Evolutionary conservation across 164 flowering plant species (phyloP), one percentile per base, ranked within the genome.

Genomic region (Magnolia officinalis): DNA sequence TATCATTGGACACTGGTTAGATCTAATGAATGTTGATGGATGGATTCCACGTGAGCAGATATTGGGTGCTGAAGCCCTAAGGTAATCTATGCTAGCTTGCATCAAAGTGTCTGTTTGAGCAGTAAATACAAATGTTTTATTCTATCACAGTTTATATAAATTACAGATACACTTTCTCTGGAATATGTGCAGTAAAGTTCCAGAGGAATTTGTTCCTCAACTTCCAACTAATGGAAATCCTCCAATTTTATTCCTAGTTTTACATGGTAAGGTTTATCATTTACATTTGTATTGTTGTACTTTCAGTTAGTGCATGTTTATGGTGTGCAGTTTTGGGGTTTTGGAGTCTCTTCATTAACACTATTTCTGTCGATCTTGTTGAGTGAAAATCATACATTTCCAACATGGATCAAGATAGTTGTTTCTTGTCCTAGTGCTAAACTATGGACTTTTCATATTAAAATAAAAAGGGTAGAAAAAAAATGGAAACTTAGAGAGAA

Each of bases 1-100:
- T 84, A 92, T 96, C 50, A 75, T 96, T 78, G 98, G 97, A 14
- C 99, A 94, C 79, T 96, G 98, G 99, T 85, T 96, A 80, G 98
- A 96, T 86, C 82, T 96, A 75, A 89, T 96, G 91, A 96, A 94
- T 78, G 75, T 87, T 83, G 98, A 96, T 82, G 99, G 99, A 67
- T 96, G 98, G 99, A 96, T 96, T 81, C 99, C 98, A 16, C 95
- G 98, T 61, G 98, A 96, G 76, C 98, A 91, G 83, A 94, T 96
- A 75, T 86, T 96, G 84, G 99, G 98, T 77, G 94, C 97, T 76
- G 98, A 96, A 89, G 99, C 98, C 80, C 79, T 90, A 67, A 93
- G 98, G 99, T 94, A 69, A 78, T 74, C 69, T 31, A 23, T 14
- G 61, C 45, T 5, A 18, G 19, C 37, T 71, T 72, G 51, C 59